Percentiles rank a stretch among this genome's conserved stretches.
Evolutionary conservation across 768 basidiomycete genomes (phyloP).

Genomic region (Leccinellum albellum): DNA sequence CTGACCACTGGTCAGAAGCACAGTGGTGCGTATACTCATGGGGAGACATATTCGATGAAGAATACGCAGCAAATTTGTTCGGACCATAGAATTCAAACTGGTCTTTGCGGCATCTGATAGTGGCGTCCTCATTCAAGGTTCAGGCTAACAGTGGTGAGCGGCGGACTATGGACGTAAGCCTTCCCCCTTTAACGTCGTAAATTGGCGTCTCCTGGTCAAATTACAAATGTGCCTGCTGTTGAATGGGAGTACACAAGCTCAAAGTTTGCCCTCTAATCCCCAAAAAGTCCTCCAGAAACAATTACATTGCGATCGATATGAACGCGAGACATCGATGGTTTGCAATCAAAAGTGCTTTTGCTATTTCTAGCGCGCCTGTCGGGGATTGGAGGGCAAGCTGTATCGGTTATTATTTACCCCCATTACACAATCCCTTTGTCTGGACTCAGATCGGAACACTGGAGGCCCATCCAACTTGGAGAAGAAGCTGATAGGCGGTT

Average conservation of each 20-base stretch:
- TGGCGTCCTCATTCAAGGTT: conserved; percentile 14
- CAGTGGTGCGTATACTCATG: neutral
- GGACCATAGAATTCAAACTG: neutral
- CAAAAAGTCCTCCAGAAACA: conserved; percentile 37
- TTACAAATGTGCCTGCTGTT: conserved; percentile 17
- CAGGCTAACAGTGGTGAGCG: neutral
- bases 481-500: neutral
- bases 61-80: neutral
- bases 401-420: conserved; percentile 6
- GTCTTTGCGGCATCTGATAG: conserved; percentile 4
- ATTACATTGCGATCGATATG: conserved; percentile 42
- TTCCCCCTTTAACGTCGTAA: conserved; percentile 6
- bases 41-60: neutral
- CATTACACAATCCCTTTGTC: conserved; percentile 9
- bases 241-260: neutral
- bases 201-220: neutral
- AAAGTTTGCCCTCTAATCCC: conserved; percentile 13
- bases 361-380: conserved; percentile 1
- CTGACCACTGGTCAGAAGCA: neutral
- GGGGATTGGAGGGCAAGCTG: conserved; percentile 8
- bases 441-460: neutral
- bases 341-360: conserved; percentile 5
- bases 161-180: conserved; percentile 6
- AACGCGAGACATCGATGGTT: conserved; percentile 24
- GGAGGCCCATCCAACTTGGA: neutral